Base-by-base conservation (phyloP, 192 early-diverging fungal species). In the Backusella mclennaniae region DNA sequence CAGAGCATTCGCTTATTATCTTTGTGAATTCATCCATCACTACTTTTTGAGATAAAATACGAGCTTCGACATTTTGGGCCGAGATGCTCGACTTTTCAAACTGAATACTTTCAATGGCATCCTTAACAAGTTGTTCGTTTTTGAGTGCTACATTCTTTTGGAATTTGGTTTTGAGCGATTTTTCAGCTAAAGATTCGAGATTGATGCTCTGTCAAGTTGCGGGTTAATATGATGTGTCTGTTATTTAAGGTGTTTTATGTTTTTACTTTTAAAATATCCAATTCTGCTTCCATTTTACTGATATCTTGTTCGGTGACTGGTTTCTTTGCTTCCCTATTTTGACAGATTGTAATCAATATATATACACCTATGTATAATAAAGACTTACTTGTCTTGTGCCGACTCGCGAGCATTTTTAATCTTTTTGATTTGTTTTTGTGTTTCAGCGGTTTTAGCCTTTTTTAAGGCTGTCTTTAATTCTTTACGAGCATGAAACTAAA, bases 381-480 rank as follows among this genome's bases (percentile, higher is more conserved):
- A 29, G 6, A 33, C n/a, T 19, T 11, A 29, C 36, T 31, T 67
- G 36, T 63, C 36, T 29, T 70, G 19, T 35, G 29, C 1, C 35
- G 26, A 72, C 33, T 59, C 59, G 7, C 26, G 66, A 44, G 63
- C 56, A 26, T 74, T 68, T 71, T 76, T 76, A 39, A 59, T 69
- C 39, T 81, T 80, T 31, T 80, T 83, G 14, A 72, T 21, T n/a
- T 76, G 78, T 39, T 66, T 73, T 71, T 77, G 82, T 8, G 42
- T 42, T 74, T 83, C 82, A 12, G 14, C 29, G 1, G 23, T 42
- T 33, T 83, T 83, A n/a, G 66, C 68, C 29, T 83, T 83, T 56
- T 83, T 83, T 15, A 83, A 39, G 35, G 36, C n/a, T 17, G 70
- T 70, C 12, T 52, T 52, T 2, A 80, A 4, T 21, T 83, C 82